Evolutionary conservation across 2,329 filamentous ascomycete species (phyloP).

Genomic region (Sphaerulina populicola): DNA sequence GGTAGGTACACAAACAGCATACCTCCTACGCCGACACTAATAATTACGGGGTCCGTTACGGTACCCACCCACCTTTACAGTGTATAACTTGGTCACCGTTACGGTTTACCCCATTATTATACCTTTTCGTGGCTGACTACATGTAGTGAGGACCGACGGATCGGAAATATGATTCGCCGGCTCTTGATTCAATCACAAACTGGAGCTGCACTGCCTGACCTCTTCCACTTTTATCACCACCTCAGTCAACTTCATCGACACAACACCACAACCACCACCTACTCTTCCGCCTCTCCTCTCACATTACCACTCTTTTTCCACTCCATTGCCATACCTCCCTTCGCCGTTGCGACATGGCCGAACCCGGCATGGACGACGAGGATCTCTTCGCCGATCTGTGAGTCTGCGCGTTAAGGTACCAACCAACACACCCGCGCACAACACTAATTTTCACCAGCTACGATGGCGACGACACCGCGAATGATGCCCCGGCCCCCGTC

Average conservation of each 20-base stretch:
- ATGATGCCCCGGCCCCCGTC: constrained; percentile 13
- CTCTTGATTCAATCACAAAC: not conserved
- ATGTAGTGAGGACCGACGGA: too few relatives aligned
- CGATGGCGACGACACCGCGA: constrained; percentile 56
- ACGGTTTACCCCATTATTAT: too few relatives aligned
- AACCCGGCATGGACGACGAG: constrained; percentile 72
- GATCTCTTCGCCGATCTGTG: constrained; percentile 95
- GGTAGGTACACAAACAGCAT: too few relatives aligned
- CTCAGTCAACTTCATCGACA: not conserved
- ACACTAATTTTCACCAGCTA: constrained; percentile 24
- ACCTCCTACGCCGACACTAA: too few relatives aligned
- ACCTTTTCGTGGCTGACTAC: too few relatives aligned
- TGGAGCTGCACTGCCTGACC: not conserved
- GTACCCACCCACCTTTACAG: too few relatives aligned
- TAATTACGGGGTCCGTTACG: too few relatives aligned
- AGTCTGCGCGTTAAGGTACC: constrained; percentile 32
- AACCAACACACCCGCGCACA: not conserved
- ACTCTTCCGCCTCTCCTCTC: not conserved
- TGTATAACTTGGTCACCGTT: too few relatives aligned
- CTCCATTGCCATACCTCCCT: constrained; percentile 13
- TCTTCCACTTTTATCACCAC: not conserved
- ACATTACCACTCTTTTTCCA: not conserved
- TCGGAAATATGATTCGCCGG: too few relatives aligned
- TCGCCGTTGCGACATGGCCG: constrained; percentile 53
- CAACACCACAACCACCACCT: not conserved